Percentiles rank a stretch among this genome's conserved stretches.
Evolutionary conservation across 1,139 yeast genomes (phyloP).

Genomic region (Kodamaea alishanica): DNA sequence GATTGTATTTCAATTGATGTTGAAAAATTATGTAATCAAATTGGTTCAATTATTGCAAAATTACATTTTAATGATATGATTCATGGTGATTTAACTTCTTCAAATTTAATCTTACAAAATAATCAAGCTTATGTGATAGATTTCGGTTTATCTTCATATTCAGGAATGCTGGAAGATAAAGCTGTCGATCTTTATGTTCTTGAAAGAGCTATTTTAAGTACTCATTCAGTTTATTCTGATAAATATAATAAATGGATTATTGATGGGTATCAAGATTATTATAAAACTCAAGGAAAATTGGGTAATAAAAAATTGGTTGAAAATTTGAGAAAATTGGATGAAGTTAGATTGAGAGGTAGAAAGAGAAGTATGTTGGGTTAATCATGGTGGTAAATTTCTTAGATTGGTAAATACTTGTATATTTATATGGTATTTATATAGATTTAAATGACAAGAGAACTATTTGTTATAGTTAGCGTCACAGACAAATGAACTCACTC

Average conservation of each 20-base stretch:
- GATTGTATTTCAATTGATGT: constrained; percentile 37
- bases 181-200: constrained; percentile 94
- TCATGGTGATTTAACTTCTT: constrained; percentile 94
- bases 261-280: constrained; percentile 61
- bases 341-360: constrained; percentile 87
- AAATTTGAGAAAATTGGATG: constrained; percentile 63
- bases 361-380: constrained; percentile 92
- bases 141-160: constrained; percentile 83
- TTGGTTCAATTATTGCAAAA: constrained; percentile 68
- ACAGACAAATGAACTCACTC: too few relatives aligned
- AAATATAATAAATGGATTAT: constrained; percentile 67
- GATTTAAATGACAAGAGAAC: background rate
- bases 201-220: constrained; percentile 86
- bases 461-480: too few relatives aligned
- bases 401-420: background rate
- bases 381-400: background rate
- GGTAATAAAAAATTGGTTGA: constrained; percentile 48
- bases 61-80: constrained; percentile 76
- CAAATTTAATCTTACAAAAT: constrained; percentile 65
- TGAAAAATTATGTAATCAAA: constrained; percentile 39
- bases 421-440: background rate
- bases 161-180: constrained; percentile 80
- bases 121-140: constrained; percentile 69
- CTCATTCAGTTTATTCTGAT: constrained; percentile 75
- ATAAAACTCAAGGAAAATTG: constrained; percentile 24